phyloP scores from a whole-genome alignment of 805 yeast species.

The Starmerella geochares region DNA sequence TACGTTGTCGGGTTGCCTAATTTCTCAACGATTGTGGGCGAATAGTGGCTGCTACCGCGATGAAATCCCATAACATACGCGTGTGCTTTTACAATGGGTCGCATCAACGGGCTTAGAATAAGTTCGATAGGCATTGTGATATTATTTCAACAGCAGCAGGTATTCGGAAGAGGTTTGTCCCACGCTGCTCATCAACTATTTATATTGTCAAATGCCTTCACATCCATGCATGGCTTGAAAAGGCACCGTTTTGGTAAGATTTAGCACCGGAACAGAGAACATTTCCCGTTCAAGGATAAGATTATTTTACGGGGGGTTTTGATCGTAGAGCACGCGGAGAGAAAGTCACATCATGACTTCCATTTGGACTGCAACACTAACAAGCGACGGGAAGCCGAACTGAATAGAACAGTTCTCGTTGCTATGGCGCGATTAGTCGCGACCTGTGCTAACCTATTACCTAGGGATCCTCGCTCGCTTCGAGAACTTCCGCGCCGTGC shows the following conservation, averaged over 20 bases:
- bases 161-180: too few relatives aligned
- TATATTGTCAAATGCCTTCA: neutral
- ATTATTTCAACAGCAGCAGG: too few relatives aligned
- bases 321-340: neutral
- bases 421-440: neutral
- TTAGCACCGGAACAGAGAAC: neutral
- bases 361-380: too few relatives aligned
- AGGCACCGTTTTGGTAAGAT: neutral
- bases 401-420: neutral
- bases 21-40: slow-evolving; percentile 44
- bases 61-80: slow-evolving; percentile 47
- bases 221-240: neutral
- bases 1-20: slow-evolving; percentile 32
- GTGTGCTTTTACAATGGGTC: slow-evolving; percentile 49
- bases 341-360: too few relatives aligned
- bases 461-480: neutral
- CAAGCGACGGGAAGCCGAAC: too few relatives aligned
- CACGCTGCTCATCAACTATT: too few relatives aligned
- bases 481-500: neutral
- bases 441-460: neutral
- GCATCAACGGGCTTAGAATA: slow-evolving; percentile 47
- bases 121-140: slow-evolving; percentile 51
- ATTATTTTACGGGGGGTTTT: too few relatives aligned
- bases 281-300: neutral
- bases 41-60: slow-evolving; percentile 46